Conservation (phyloP, 805 yeast genomes). For the Myxozyma nipponensis region DNA sequence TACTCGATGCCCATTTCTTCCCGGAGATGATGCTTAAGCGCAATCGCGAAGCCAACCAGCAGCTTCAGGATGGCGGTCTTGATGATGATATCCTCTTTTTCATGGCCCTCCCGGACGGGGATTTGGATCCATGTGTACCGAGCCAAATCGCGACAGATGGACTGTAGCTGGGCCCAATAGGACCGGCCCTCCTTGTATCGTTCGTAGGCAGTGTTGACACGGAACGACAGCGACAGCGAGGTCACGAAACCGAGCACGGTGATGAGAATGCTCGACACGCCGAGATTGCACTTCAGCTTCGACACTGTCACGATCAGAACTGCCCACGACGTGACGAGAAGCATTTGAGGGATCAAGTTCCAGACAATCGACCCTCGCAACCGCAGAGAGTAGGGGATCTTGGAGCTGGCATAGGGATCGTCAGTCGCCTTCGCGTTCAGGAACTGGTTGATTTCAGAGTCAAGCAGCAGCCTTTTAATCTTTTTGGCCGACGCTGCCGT, state of each 20-base stretch:
- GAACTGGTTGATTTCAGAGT: slow-evolving; percentile 21
- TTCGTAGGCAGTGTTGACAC: slow-evolving; percentile 27
- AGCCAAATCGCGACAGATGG: slow-evolving; percentile 17
- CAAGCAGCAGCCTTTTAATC: not conserved
- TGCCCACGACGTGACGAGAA: slow-evolving; percentile 19
- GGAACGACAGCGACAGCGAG: slow-evolving; percentile 22
- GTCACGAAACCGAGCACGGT: slow-evolving; percentile 28
- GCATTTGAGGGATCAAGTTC: slow-evolving; percentile 20
- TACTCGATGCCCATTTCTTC: slow-evolving; percentile 27
- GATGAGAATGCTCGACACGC: slow-evolving; percentile 20
- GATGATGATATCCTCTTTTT: slow-evolving; percentile 12
- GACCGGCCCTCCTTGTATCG: slow-evolving; percentile 26
- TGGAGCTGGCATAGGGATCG: slow-evolving; percentile 24
- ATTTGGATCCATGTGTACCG: slow-evolving; percentile 22
- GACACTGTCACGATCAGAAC: slow-evolving; percentile 20
- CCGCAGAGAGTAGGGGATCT: slow-evolving; percentile 24
- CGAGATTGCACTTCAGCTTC: slow-evolving; percentile 17
- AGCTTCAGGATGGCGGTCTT: slow-evolving; percentile 18
- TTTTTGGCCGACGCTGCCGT: too few relatives aligned
- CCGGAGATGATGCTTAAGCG: slow-evolving; percentile 27
- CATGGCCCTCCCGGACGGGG: slow-evolving; percentile 21
- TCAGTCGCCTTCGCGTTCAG: slow-evolving; percentile 24
- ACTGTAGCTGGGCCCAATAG: slow-evolving; percentile 22
- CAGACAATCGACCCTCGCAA: slow-evolving; percentile 27
- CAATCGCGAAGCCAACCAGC: slow-evolving; percentile 21